Base-by-base conservation (phyloP, 148 eudicot genomes). In the Rhododendron simsii region DNA sequence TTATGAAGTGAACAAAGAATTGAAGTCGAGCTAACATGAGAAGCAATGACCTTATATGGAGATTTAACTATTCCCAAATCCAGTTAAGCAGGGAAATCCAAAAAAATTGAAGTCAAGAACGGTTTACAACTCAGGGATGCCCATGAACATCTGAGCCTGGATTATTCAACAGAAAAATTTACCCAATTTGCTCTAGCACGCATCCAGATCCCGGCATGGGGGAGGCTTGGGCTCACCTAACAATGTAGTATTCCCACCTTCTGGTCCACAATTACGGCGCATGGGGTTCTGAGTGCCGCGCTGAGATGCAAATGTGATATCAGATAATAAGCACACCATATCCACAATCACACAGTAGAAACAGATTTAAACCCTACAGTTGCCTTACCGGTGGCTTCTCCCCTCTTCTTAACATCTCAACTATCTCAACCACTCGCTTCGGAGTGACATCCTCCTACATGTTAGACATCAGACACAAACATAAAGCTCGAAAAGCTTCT, bases 361-460 rank as follows among this genome's bases (percentile, higher is more conserved):
- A 53, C 75, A 0, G 39, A 78, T 7, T 16, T 37, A 23, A 10
- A n/a, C 81, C 44, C 51, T 85, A 55, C 57, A 85, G 84, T 82
- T 80, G 44, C 86, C 93, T 95, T 90, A 96, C 98, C 86, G 94
- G 96, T 84, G 95, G 98, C 93, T 95, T 96, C 81, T 96, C 98
- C 80, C 98, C 98, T 88, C 89, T 93, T 88, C 91, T 91, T 30
- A 96, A 82, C 83, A 89, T 92, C 90, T 96, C 98, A 85, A 96
- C 98, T 84, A 96, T 92, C 86, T 96, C 98, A 48, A 96, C 96
- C 39, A 95, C 98, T 84, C 90, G 83, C 83, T 96, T 84, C 59
- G 98, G 98, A 81, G 98, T 93, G 28, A 94, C 90, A 85, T 96
- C 98, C 91, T 96, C 98, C 98, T 96, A 89, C 89, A 91, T 48